Evolutionary conservation across 176 grass and related monocot species (phyloP).

Genomic region (Urochloa ruziziensis): DNA sequence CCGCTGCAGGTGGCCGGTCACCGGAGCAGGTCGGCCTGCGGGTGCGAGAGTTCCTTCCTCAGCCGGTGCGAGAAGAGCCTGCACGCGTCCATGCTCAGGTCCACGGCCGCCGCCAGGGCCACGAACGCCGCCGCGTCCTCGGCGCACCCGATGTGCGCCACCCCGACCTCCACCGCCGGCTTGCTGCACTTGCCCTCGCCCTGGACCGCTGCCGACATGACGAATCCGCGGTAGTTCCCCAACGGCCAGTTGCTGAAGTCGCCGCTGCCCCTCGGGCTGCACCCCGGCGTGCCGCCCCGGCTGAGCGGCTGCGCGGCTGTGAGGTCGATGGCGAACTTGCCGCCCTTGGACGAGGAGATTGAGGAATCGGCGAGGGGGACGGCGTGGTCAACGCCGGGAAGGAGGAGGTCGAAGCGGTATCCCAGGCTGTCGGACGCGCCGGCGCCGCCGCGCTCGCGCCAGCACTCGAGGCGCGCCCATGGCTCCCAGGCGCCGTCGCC

Average conservation of each 20-base stretch:
- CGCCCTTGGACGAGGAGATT: slow-evolving; percentile 61
- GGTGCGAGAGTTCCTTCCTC: slow-evolving; percentile 71
- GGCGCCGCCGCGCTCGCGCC: slow-evolving; percentile 79
- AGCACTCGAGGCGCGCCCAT: slow-evolving; percentile 89
- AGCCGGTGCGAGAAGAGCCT: slow-evolving; percentile 87
- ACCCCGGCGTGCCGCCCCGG: slow-evolving; percentile 56
- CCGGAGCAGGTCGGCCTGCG: slow-evolving; percentile 42
- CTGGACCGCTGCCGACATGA: slow-evolving; percentile 69
- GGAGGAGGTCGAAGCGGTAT: slow-evolving; percentile 83
- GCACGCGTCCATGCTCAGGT: slow-evolving; percentile 98
- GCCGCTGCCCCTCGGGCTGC: slow-evolving; percentile 84
- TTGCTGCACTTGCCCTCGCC: slow-evolving; percentile 66
- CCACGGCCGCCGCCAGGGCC: slow-evolving; percentile 77
- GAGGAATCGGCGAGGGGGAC: slow-evolving; percentile 62
- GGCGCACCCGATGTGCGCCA: slow-evolving; percentile 70
- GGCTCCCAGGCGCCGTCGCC: slow-evolving; percentile 92
- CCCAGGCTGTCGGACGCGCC: slow-evolving; percentile 64
- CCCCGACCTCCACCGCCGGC: slow-evolving; percentile 72
- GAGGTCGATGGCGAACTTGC: slow-evolving; percentile 93
- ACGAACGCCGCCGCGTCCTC: slow-evolving; percentile 97
- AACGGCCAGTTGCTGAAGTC: slow-evolving; percentile 76
- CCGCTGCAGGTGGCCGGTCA: neutral
- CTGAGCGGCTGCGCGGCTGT: slow-evolving; percentile 55
- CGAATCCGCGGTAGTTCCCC: slow-evolving; percentile 79
- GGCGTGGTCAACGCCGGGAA: slow-evolving; percentile 54